Base-by-base conservation (phyloP, 2,329 filamentous ascomycete genomes). In the Fusarium nanum region DNA sequence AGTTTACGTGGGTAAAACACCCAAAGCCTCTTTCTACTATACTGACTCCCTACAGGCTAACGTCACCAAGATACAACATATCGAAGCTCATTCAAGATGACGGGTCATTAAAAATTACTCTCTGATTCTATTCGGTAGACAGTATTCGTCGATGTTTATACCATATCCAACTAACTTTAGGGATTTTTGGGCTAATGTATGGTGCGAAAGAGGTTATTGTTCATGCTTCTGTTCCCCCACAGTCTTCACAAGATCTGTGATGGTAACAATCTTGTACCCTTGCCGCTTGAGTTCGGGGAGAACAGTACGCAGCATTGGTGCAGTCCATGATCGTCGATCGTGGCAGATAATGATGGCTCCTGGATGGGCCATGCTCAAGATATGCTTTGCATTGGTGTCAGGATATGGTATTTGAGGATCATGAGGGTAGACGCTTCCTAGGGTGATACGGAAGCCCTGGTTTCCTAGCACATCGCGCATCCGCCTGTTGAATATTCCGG, bases 361-460 rank as follows among this genome's bases (percentile, higher is more conserved):
- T 0, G 92, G 90, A 48, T 87, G 83, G 37, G 91, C 83, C 91
- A 94, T 93, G 80, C 92, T 93, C 72, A 97, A 79, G 6, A 97
- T 88, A 81, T 97, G 93, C 70, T 83, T 84, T 10, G 92, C 91
- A 80, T 97, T 97, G 55, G 94, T 72, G 68, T 83, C 82, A 71
- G 88, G 86, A 75, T 87, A 90, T 12, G 84, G 83, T 61, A 97
- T 91, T 83, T 97, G 93, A n/a, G 94, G 90, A 81, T 97, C 94
- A 81, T 97, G 93, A 7, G 94, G 94, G 80, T 97, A 97, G 42
- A 97, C 90, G 78, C 89, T 90, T 5, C 94, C 94, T 41, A 97
- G 82, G n/a, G 94, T 91, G 54, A 96, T 84, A 52, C 85, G 84
- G 79, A 93, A 94, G 6, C 89, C 90, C 65, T 93, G 77, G 54